Percentiles rank a stretch among this genome's conserved stretches.
phyloP scores from a whole-genome alignment of 768 basidiomycete species.

The Galerina marginata region DNA sequence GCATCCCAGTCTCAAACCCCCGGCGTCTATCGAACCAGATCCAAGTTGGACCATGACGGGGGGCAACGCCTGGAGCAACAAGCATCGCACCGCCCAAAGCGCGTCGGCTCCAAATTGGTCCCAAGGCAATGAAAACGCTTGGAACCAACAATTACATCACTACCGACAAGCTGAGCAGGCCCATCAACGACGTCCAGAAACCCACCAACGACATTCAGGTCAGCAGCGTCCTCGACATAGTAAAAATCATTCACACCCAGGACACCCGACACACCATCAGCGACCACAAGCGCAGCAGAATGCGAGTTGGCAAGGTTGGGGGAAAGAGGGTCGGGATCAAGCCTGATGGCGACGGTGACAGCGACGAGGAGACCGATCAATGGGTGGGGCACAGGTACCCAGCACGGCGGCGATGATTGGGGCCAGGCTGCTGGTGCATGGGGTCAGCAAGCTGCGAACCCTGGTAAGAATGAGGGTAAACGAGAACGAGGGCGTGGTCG shows the following conservation, averaged over 20 bases:
- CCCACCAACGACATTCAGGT: conserved; percentile 7
- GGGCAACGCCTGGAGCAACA: conserved; percentile 33
- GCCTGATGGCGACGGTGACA: conserved; percentile 24
- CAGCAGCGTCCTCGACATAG: conserved; percentile 21
- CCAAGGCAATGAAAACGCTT: conserved; percentile 20
- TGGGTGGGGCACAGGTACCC: conserved; percentile 9
- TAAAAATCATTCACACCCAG: conserved; percentile 28
- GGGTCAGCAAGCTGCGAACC: conserved; percentile 10
- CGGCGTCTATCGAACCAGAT: conserved; percentile 25
- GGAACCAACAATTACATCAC: conserved; percentile 22
- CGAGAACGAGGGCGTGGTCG: conserved; percentile 3
- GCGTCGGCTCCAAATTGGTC: conserved; percentile 23
- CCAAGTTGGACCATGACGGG: conserved; percentile 32
- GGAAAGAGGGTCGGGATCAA: conserved; percentile 27
- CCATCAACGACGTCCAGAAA: conserved; percentile 10
- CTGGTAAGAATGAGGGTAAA: background rate
- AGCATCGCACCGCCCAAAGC: conserved; percentile 23
- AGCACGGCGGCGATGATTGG: conserved; percentile 9
- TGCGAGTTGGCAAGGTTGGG: conserved; percentile 40
- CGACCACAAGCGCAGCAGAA: conserved; percentile 22
- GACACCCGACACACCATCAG: conserved; percentile 15
- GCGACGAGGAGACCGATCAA: conserved; percentile 17
- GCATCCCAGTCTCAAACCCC: conserved; percentile 15
- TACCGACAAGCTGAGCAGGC: conserved; percentile 12
- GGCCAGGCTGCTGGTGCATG: conserved; percentile 1